Conservation (phyloP, 2,329 filamentous ascomycete genomes). For the Cercospora zeae-maydis region DNA sequence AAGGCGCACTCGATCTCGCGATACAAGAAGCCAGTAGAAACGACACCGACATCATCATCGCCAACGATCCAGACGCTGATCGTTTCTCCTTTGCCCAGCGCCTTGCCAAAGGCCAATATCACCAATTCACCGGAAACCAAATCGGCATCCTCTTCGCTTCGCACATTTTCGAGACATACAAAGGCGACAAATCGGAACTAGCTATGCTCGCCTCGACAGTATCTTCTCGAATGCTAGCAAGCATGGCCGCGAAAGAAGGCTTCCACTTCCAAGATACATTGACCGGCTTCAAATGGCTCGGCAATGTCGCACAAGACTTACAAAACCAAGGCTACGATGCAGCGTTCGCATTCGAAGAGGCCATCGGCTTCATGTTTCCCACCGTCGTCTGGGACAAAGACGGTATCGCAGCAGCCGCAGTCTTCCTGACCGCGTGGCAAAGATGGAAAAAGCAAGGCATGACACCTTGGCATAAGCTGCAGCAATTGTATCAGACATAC, state of each 20-base stretch:
- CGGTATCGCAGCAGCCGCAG: slow-evolving; percentile 57
- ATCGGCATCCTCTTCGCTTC: slow-evolving; percentile 59
- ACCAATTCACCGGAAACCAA: slow-evolving; percentile 63
- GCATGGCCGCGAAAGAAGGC: slow-evolving; percentile 53
- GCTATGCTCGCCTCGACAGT: slow-evolving; percentile 62
- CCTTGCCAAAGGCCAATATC: slow-evolving; percentile 53
- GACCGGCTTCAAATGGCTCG: slow-evolving; percentile 67
- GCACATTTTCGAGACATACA: slow-evolving; percentile 52
- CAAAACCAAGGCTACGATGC: slow-evolving; percentile 49
- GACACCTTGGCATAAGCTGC: slow-evolving; percentile 57
- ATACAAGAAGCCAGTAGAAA: slow-evolving; percentile 53
- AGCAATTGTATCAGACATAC: slow-evolving; percentile 54
- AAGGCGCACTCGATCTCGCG: slow-evolving; percentile 58
- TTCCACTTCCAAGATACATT: slow-evolving; percentile 60
- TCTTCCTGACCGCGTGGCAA: slow-evolving; percentile 56
- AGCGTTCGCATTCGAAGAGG: slow-evolving; percentile 62
- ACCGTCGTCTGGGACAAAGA: slow-evolving; percentile 63
- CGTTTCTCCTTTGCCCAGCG: slow-evolving; percentile 60
- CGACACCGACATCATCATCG: slow-evolving; percentile 53
- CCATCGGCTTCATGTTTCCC: slow-evolving; percentile 64
- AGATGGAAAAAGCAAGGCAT: slow-evolving; percentile 52
- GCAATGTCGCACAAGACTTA: slow-evolving; percentile 56
- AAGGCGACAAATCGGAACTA: slow-evolving; percentile 40
- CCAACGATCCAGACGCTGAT: slow-evolving; percentile 64
- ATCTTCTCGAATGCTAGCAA: slow-evolving; percentile 59